Percentiles rank a stretch among this genome's conserved stretches.
phyloP scores from a whole-genome alignment of 768 basidiomycete species.

The Suillus occidentalis region DNA sequence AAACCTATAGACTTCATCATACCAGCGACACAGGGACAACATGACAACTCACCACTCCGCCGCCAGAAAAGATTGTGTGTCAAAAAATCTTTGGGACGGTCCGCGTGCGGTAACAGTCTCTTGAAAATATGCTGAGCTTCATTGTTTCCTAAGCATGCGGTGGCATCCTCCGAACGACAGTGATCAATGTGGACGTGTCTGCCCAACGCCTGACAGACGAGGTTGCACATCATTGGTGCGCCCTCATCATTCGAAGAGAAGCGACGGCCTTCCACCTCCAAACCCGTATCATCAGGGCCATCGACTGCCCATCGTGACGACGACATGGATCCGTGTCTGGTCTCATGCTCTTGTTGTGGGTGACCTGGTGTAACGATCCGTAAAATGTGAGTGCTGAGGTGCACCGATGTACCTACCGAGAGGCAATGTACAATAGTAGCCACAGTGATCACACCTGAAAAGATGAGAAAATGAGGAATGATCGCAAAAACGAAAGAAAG shows the following conservation, averaged over 20 bases:
- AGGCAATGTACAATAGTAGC: constrained; percentile 59
- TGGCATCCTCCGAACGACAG: constrained; percentile 43
- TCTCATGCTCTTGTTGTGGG: constrained; percentile 59
- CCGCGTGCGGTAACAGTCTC: constrained; percentile 46
- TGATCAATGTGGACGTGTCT: constrained; percentile 58
- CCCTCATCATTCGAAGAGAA: constrained; percentile 56
- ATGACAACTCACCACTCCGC: constrained; percentile 45
- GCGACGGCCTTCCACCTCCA: constrained; percentile 56
- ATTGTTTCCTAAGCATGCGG: constrained; percentile 37
- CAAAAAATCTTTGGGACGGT: constrained; percentile 51
- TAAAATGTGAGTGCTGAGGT: neutral
- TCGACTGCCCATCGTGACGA: constrained; percentile 56
- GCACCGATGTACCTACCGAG: constrained; percentile 38
- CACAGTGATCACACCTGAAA: constrained; percentile 51
- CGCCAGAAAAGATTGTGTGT: constrained; percentile 58
- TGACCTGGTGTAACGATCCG: constrained; percentile 40
- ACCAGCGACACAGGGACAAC: neutral
- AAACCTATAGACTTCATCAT: constrained; percentile 40
- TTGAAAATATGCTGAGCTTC: constrained; percentile 47
- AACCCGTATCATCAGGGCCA: constrained; percentile 44
- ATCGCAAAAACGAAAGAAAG: neutral
- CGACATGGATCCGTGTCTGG: constrained; percentile 64
- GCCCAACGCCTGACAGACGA: constrained; percentile 56
- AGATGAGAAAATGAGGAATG: neutral
- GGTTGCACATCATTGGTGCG: constrained; percentile 63